Evolutionary conservation across 805 yeast species (phyloP).

Genomic region (Wickerhamomyces rabaulensis): DNA sequence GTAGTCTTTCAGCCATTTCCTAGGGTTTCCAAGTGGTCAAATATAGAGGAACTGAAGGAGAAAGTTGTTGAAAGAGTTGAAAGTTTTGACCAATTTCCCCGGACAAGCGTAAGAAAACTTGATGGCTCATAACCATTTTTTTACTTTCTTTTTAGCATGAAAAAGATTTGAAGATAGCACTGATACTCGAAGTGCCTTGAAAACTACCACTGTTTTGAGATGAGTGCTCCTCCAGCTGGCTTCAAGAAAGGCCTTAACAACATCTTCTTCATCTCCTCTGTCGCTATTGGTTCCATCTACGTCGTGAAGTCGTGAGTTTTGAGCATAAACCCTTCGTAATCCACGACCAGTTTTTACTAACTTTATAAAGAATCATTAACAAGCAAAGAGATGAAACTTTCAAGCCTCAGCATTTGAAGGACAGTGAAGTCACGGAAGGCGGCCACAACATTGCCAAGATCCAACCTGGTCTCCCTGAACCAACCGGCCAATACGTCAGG

Average conservation of each 20-base stretch:
- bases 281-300: conserved; percentile 25
- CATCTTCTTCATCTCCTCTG: conserved; percentile 20
- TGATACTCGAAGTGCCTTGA: no score
- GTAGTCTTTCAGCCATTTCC: conserved; percentile 21
- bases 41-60: neutral
- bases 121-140: neutral
- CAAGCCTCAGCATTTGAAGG: conserved; percentile 26
- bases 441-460: conserved; percentile 26
- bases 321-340: no score
- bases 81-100: neutral
- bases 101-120: neutral
- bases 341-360: no score
- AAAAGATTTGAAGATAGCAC: neutral
- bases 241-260: conserved; percentile 18
- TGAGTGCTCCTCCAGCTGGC: conserved; percentile 5
- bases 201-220: neutral
- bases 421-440: conserved; percentile 12
- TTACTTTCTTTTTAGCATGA: neutral
- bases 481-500: conserved; percentile 34
- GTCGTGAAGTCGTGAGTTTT: conserved; percentile 24
- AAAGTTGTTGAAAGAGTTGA: neutral
- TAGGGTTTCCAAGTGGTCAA: no score
- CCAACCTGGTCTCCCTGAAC: conserved; percentile 53
- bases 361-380: conserved; percentile 26
- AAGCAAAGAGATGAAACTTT: conserved; percentile 31